Conservation (phyloP, 2,329 filamentous ascomycete species). For the Penicillium aurantiogriseum region DNA sequence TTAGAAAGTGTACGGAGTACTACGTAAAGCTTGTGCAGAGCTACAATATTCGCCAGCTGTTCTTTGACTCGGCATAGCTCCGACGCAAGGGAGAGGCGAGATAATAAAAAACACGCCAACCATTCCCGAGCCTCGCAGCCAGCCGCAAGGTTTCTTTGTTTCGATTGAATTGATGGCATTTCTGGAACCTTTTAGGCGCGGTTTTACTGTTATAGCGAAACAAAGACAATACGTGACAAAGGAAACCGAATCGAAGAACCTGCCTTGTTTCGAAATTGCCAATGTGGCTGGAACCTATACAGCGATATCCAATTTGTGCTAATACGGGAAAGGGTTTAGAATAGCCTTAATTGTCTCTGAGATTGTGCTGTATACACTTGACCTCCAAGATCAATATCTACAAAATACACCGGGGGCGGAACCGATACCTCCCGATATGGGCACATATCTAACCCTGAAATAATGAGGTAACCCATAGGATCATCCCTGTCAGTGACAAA, state of each 20-base stretch:
- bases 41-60: conserved; percentile 10
- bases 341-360: neutral
- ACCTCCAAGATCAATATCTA: neutral
- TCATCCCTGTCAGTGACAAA: conserved; percentile 24
- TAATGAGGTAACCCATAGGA: conserved; percentile 1
- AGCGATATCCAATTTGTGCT: too few species aligned
- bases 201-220: neutral
- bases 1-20: conserved; percentile 7
- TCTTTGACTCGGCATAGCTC: conserved; percentile 19
- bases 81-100: conserved; percentile 23
- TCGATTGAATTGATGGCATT: neutral
- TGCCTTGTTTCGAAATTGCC: neutral
- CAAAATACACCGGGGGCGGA: neutral
- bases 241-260: neutral
- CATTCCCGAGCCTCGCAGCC: conserved; percentile 9
- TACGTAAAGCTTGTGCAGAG: neutral
- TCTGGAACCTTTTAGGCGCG: neutral
- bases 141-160: conserved; percentile 15
- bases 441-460: conserved; percentile 5
- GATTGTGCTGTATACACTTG: neutral
- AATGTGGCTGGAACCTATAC: neutral
- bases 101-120: conserved; percentile 9
- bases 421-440: neutral
- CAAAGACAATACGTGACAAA: neutral
- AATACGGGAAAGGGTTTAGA: neutral